Percentiles rank a stretch among this genome's conserved stretches.
phyloP scores from a whole-genome alignment of 345 rosid genomes.

The Camelina hispida region DNA sequence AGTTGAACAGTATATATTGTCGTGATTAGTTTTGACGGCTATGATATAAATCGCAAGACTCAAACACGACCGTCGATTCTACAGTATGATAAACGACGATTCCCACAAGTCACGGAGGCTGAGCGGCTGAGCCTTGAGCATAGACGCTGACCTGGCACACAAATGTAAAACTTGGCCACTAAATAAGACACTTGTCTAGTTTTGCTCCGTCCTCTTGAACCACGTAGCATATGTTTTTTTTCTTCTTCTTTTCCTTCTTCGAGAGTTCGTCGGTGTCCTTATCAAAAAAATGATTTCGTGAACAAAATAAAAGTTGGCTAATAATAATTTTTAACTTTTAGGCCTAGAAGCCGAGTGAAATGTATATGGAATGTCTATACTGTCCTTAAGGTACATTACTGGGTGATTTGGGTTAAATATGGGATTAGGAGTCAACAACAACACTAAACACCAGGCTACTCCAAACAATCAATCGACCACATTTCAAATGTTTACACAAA shows the following conservation, averaged over 20 bases:
- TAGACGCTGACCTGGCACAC: conserved; percentile 28
- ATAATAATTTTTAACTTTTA: no score
- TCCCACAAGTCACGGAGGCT: conserved; percentile 42
- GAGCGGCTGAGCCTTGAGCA: not conserved
- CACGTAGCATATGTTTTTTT: conserved; percentile 19
- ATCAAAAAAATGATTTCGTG: conserved; percentile 3
- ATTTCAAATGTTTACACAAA: no score
- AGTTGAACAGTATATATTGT: conserved; percentile 33
- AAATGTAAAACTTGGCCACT: conserved; percentile 13
- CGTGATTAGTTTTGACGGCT: conserved; percentile 12
- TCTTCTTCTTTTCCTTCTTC: not conserved
- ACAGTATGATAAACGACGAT: conserved; percentile 6
- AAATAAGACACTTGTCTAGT: conserved; percentile 18
- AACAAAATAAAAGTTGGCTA: conserved; percentile 14
- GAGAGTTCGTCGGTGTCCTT: conserved; percentile 39
- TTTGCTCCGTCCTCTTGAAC: conserved; percentile 16
- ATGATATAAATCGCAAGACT: not conserved
- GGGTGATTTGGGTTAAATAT: no score
- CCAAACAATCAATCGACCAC: no score
- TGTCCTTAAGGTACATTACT: not conserved
- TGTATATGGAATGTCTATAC: conserved; percentile 7
- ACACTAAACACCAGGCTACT: no score
- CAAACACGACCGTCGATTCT: not conserved
- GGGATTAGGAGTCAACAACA: no score
- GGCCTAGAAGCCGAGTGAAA: not conserved